Evolutionary conservation across 768 basidiomycete species (phyloP).

Genomic region (Kwoniella heveanensis): DNA sequence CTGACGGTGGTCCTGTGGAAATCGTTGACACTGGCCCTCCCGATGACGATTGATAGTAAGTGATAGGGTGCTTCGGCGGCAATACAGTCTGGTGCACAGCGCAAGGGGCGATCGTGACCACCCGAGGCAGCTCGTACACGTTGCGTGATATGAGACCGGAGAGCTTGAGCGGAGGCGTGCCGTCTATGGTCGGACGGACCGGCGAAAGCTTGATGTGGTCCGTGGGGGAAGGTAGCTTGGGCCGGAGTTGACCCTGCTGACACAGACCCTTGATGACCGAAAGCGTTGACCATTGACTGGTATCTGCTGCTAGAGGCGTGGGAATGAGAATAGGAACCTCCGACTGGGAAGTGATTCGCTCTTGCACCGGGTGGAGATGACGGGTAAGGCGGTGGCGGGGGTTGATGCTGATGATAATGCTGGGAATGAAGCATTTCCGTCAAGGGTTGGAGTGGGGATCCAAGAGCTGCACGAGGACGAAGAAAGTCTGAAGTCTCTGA

Average conservation of each 20-base stretch:
- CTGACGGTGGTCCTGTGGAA: slow-evolving; percentile 4
- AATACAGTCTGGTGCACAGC: slow-evolving; percentile 31
- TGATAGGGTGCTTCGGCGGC: slow-evolving; percentile 30
- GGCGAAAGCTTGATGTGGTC: slow-evolving; percentile 7
- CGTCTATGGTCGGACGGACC: slow-evolving; percentile 8
- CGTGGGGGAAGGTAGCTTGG: slow-evolving; percentile 11
- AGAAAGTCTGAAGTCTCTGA: slow-evolving; percentile 15
- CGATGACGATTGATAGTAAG: slow-evolving; percentile 25
- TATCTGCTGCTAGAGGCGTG: slow-evolving; percentile 6
- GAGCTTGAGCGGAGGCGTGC: slow-evolving; percentile 1
- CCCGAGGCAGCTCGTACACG: not conserved
- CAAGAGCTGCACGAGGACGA: not conserved
- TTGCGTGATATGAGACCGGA: slow-evolving; percentile 2
- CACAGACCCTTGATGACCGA: slow-evolving; percentile 4
- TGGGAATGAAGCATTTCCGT: slow-evolving; percentile 6
- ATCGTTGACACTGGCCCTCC: slow-evolving; percentile 28
- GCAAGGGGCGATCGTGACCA: slow-evolving; percentile 15
- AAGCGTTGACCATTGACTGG: not conserved
- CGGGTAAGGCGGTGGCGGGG: slow-evolving; percentile 10
- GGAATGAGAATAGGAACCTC: slow-evolving; percentile 10
- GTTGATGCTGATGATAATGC: not conserved
- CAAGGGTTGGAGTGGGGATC: slow-evolving; percentile 8
- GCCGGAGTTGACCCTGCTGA: slow-evolving; percentile 11
- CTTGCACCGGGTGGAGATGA: slow-evolving; percentile 1
- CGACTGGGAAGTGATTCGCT: slow-evolving; percentile 8